Evolutionary conservation across 2,329 filamentous ascomycete genomes (phyloP).

Genomic region (Metarhizium sp.): DNA sequence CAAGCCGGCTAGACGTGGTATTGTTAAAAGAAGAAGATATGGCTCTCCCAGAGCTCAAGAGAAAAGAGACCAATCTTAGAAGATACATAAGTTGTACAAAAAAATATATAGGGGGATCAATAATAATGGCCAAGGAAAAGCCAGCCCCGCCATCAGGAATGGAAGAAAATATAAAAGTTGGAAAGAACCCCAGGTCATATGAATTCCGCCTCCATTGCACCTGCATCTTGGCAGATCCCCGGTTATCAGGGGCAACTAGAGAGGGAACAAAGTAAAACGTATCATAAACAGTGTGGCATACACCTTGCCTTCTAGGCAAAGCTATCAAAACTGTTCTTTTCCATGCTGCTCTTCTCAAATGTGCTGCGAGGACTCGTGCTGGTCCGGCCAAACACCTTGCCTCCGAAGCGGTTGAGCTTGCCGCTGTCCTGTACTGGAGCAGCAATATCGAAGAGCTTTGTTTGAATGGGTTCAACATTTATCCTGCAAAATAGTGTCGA

Average conservation of each 20-base stretch:
- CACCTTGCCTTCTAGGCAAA: conserved; percentile 9
- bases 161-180: not conserved
- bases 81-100: not conserved
- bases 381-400: conserved; percentile 47
- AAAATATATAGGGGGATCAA: conserved; percentile 1
- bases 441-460: conserved; percentile 44
- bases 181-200: not conserved
- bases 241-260: not conserved
- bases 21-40: not conserved
- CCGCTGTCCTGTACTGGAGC: conserved; percentile 30
- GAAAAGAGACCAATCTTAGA: not conserved
- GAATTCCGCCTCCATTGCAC: not conserved
- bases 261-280: not conserved
- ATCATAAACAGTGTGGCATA: not conserved
- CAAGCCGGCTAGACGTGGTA: not conserved
- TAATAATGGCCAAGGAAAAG: conserved; percentile 5
- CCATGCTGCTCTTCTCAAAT: conserved; percentile 41
- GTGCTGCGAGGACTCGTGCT: conserved; percentile 43
- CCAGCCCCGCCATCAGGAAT: conserved; percentile 1
- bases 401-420: conserved; percentile 47
- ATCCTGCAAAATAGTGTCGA: conserved; percentile 91
- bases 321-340: conserved; percentile 34
- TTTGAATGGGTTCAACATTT: conserved; percentile 51
- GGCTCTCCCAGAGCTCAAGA: not conserved
- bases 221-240: not conserved